phyloP scores from a whole-genome alignment of 495 filamentous ascomycete species.

The Letharia columbiana region DNA sequence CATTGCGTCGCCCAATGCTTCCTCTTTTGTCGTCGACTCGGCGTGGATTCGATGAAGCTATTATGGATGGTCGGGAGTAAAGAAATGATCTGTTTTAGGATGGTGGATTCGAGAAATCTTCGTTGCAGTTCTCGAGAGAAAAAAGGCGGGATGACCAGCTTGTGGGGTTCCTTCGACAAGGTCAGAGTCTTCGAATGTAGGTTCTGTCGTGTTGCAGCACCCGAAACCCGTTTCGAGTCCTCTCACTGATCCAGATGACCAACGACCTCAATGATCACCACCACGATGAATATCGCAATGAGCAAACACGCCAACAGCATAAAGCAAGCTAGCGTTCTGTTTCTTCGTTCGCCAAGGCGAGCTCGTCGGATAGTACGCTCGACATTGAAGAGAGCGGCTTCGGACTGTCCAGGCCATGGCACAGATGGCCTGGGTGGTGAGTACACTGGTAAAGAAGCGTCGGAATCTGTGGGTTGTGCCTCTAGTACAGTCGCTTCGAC shows the following conservation, averaged over 20 bases:
- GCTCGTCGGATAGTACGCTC: not conserved
- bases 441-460: not conserved
- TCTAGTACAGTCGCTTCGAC: slow-evolving; percentile 4
- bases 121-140: not conserved
- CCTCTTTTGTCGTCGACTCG: no score
- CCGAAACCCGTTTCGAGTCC: not conserved
- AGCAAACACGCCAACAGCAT: slow-evolving; percentile 4
- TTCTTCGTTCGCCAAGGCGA: not conserved
- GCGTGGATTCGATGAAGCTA: no score
- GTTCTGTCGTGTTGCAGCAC: not conserved
- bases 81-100: not conserved
- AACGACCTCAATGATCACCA: slow-evolving; percentile 1
- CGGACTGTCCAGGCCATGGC: slow-evolving; percentile 3
- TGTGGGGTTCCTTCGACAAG: no score
- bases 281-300: not conserved
- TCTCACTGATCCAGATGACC: slow-evolving; percentile 1
- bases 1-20: no score
- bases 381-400: not conserved
- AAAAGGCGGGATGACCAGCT: not conserved
- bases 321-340: slow-evolving; percentile 1
- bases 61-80: not conserved
- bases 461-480: not conserved
- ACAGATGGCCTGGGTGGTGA: not conserved
- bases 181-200: not conserved
- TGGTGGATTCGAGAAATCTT: not conserved